Evolutionary conservation across 2,329 filamentous ascomycete genomes (phyloP), one percentile per base, ranked within the genome.

Genomic region (Neospermospora avenae): DNA sequence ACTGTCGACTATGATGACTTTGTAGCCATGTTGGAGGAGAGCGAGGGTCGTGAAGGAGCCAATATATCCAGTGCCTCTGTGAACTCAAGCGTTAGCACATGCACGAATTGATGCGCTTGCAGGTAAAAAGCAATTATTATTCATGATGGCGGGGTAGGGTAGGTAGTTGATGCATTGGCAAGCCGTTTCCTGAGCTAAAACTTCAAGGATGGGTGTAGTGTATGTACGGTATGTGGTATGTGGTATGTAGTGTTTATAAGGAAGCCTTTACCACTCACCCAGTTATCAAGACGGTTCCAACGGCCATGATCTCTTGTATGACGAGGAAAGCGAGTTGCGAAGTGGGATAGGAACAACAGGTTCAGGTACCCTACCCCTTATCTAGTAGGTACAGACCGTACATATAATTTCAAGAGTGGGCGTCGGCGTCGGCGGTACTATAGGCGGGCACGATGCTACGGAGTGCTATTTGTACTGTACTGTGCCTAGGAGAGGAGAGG

Each of bases 1-100:
- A 78, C 87, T 98, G 80, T 99, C 95, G 68, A 95, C 87, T 66
- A 99, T 91, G 75, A 99, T 89, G 65, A 99, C 95, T 76, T 98
- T 88, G 84, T 98, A 98, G 76, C 87, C 93, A 73, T 95, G 90
- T 74, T 97, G 84, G 68, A 99, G 90, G 25, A 99, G 90, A 57
- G 92, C 88, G 55, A 99, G 87, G 59, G 90, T 82, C 63, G 95
- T 99, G 82, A 98, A 98, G 54, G 93, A 98, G 75, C 95, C 95
- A 77, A 99, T 99, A 83, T 99, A 99, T 80, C 95, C 95, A 67
- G 93, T 96, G 73, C 95, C 95, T 84, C 95, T 97, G 74, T 62
- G 42, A 51, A 67, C 59, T 62, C 16, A 69, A 3, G 39, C 69
- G 70, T 59, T 35, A 65, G 64, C 54, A 65, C 70, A 61, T 61